These are phyloP conservation scores for Colletotrichum godetiae DNA, from an alignment of 2,329 filamentous ascomycete species.

Conservation along the genomic window DNA sequence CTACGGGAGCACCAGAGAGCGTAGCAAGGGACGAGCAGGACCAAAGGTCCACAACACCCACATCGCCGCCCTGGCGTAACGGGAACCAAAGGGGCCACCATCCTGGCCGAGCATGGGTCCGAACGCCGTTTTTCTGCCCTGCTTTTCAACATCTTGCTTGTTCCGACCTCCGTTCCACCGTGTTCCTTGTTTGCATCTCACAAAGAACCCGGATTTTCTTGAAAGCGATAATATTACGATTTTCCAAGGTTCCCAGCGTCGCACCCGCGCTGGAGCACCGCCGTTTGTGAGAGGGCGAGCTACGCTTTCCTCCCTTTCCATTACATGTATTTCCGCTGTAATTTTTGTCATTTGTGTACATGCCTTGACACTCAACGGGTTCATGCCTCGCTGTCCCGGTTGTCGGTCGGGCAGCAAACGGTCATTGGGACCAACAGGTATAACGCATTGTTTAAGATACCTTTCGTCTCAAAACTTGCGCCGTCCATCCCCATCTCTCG, in stretches of 20 bases:
- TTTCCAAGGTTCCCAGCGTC: constrained; percentile 28
- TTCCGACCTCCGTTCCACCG: constrained; percentile 15
- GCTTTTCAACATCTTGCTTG: constrained; percentile 16
- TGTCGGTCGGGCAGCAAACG: constrained; percentile 13
- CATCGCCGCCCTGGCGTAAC: constrained; percentile 17
- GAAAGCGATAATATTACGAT: constrained; percentile 4
- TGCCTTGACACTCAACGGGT: background rate
- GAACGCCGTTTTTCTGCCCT: constrained; percentile 26
- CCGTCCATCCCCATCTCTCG: constrained; percentile 1
- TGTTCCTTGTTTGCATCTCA: constrained; percentile 29
- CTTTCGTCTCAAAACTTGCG: constrained; percentile 24
- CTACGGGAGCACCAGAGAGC: background rate
- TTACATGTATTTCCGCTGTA: background rate
- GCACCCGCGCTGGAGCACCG: constrained; percentile 16
- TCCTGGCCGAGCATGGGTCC: constrained; percentile 7
- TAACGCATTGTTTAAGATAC: constrained; percentile 7
- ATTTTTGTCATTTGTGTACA: background rate
- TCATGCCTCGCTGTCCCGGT: background rate
- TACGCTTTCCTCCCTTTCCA: background rate
- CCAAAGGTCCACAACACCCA: background rate
- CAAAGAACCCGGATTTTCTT: constrained; percentile 27
- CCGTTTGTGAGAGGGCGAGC: constrained; percentile 19
- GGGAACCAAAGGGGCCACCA: background rate
- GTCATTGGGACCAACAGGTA: constrained; percentile 28
- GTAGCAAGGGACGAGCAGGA: no score